These are phyloP conservation scores for Rutstroemia sp. DNA, from an alignment of 2,329 filamentous ascomycete species.

Conservation along the genomic window DNA sequence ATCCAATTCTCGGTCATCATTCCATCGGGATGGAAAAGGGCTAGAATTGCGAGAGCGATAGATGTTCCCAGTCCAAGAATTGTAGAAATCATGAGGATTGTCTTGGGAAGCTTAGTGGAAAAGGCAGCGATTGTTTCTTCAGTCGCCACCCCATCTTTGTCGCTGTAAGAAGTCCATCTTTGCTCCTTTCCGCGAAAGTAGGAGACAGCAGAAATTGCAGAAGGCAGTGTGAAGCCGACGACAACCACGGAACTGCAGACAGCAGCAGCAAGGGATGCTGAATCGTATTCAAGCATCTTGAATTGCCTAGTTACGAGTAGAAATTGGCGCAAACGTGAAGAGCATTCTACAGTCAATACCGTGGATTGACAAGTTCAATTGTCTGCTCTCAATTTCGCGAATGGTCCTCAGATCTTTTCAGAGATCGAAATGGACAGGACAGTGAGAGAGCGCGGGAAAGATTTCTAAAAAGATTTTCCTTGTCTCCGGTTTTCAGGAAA, in stretches of 20 bases:
- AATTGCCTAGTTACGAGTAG: not conserved
- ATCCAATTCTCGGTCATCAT: conserved; percentile 52
- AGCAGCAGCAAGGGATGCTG: conserved; percentile 20
- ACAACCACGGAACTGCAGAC: conserved; percentile 30
- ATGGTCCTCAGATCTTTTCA: too few relatives aligned
- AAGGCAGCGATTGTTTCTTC: conserved; percentile 55
- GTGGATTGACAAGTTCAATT: not conserved
- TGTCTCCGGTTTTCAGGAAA: too few relatives aligned
- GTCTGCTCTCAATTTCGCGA: not conserved
- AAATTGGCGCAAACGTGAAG: not conserved
- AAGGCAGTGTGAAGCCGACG: conserved; percentile 33
- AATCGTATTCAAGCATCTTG: conserved; percentile 49
- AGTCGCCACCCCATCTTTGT: conserved; percentile 62
- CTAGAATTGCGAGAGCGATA: conserved; percentile 47
- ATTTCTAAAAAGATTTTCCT: too few relatives aligned
- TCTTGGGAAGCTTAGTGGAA: conserved; percentile 52
- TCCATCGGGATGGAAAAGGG: conserved; percentile 34
- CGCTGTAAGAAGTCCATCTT: conserved; percentile 48
- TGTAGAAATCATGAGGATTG: conserved; percentile 46
- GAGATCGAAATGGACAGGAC: too few relatives aligned
- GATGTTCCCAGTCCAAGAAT: conserved; percentile 47
- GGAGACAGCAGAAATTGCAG: conserved; percentile 29
- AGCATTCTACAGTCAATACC: not conserved
- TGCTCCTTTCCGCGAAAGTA: conserved; percentile 30
- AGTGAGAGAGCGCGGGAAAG: too few relatives aligned